A percentile compares a stretch with the other conserved stretches of the same genome.
Evolutionary conservation across 2,329 filamentous ascomycete genomes (phyloP).

Genomic region (Ceratocystis destructans): DNA sequence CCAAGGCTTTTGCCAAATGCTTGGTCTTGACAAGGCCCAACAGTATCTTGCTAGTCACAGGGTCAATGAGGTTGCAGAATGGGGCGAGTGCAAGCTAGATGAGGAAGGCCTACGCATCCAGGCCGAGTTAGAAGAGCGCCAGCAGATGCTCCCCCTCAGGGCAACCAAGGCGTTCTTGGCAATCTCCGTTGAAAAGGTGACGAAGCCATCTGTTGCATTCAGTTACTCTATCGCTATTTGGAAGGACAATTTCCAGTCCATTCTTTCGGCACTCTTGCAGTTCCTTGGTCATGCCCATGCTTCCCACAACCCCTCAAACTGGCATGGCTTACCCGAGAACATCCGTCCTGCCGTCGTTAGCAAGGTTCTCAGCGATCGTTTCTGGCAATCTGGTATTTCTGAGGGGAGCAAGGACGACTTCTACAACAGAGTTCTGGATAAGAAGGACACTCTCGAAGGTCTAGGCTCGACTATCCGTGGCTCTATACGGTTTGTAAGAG

Average conservation of each 20-base stretch:
- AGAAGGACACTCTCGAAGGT: constrained; percentile 79
- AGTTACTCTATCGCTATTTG: constrained; percentile 68
- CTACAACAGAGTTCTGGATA: constrained; percentile 78
- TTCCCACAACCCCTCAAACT: constrained; percentile 76
- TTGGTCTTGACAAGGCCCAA: constrained; percentile 69
- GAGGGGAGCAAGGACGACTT: constrained; percentile 94
- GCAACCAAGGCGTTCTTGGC: constrained; percentile 85
- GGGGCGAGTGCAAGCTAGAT: constrained; percentile 66
- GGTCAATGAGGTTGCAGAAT: constrained; percentile 66
- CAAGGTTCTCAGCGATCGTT: constrained; percentile 79
- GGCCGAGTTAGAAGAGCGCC: constrained; percentile 59
- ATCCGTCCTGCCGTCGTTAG: constrained; percentile 59
- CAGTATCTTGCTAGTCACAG: constrained; percentile 60
- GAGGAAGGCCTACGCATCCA: constrained; percentile 68
- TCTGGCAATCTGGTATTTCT: constrained; percentile 97
- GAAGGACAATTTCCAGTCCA: constrained; percentile 65
- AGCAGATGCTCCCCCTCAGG: constrained; percentile 64
- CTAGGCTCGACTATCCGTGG: constrained; percentile 88
- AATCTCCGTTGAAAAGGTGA: constrained; percentile 79
- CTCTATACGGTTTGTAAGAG: constrained; percentile 74
- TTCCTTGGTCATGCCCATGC: constrained; percentile 83
- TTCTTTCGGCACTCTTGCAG: constrained; percentile 75
- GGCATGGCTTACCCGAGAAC: constrained; percentile 61
- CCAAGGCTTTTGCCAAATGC: constrained; percentile 60
- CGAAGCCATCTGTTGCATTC: constrained; percentile 58